Percentiles rank a stretch among this genome's conserved stretches.
Evolutionary conservation across 257 asterid species (phyloP).

Genomic region (Leptodermis oblonga): DNA sequence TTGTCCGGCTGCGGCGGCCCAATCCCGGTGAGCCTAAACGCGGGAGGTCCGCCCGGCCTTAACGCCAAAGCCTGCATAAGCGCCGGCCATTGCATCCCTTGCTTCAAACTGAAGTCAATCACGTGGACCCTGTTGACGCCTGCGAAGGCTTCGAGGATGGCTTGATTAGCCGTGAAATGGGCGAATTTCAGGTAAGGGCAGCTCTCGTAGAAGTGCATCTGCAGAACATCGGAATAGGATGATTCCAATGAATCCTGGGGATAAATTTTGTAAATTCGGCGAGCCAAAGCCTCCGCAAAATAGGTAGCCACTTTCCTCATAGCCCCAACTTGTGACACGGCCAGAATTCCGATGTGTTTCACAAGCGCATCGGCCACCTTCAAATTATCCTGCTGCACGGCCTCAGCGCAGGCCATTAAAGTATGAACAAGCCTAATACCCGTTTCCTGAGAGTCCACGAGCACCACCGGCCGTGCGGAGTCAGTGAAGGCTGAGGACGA

Average conservation of each 20-base stretch:
- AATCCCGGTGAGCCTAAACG: slow-evolving; percentile 58
- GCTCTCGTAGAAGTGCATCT: slow-evolving; percentile 81
- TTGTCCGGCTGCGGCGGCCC: slow-evolving; percentile 90
- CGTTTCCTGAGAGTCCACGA: slow-evolving; percentile 75
- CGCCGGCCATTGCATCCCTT: slow-evolving; percentile 92
- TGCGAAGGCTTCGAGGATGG: slow-evolving; percentile 66
- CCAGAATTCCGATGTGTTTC: slow-evolving; percentile 54
- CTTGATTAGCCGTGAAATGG: slow-evolving; percentile 79
- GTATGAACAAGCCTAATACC: slow-evolving; percentile 80
- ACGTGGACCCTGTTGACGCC: slow-evolving; percentile 59
- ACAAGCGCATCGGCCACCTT: slow-evolving; percentile 62
- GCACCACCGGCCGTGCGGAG: slow-evolving; percentile 42
- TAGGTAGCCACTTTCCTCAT: slow-evolving; percentile 83
- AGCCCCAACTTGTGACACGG: slow-evolving; percentile 72
- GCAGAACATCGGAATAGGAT: slow-evolving; percentile 51
- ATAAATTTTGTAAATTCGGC: slow-evolving; percentile 58
- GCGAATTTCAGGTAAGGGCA: slow-evolving; percentile 78
- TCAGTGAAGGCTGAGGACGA: slow-evolving; percentile 13
- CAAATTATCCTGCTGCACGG: slow-evolving; percentile 51
- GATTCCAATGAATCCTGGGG: slow-evolving; percentile 53
- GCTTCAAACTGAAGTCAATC: slow-evolving; percentile 64
- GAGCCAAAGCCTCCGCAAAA: slow-evolving; percentile 64
- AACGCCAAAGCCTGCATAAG: slow-evolving; percentile 69
- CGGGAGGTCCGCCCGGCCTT: slow-evolving; percentile 72
- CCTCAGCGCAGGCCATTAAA: slow-evolving; percentile 75